These are phyloP conservation scores for Scheffersomyces ergatensis DNA, from an alignment of 805 yeast genomes.

Conservation along the genomic window DNA sequence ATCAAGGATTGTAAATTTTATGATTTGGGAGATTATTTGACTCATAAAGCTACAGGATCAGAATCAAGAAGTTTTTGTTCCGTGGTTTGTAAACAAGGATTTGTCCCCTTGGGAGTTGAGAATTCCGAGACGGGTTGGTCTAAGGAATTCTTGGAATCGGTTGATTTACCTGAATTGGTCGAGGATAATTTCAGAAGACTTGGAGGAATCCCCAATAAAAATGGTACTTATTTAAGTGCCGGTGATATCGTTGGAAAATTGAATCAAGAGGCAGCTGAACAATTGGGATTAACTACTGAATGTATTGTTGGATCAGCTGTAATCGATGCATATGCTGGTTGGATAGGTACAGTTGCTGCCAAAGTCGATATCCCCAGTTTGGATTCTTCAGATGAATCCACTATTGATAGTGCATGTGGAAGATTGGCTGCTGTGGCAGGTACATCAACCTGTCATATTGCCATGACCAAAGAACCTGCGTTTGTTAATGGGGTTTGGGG, in stretches of 20 bases:
- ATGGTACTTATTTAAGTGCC: slow-evolving; percentile 76
- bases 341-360: slow-evolving; percentile 98
- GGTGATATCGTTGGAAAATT: slow-evolving; percentile 87
- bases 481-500: slow-evolving; percentile 99
- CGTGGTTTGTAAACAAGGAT: slow-evolving; percentile 93
- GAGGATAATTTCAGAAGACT: slow-evolving; percentile 73
- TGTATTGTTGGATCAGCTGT: slow-evolving; percentile 94
- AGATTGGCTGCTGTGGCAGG: slow-evolving; percentile 98
- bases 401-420: slow-evolving; percentile 65
- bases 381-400: slow-evolving; percentile 39
- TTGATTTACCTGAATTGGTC: slow-evolving; percentile 75
- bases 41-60: slow-evolving; percentile 84
- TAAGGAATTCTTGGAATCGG: slow-evolving; percentile 61
- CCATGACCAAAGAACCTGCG: slow-evolving; percentile 76
- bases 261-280: slow-evolving; percentile 64
- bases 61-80: slow-evolving; percentile 90
- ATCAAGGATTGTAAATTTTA: slow-evolving; percentile 72
- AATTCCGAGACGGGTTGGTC: slow-evolving; percentile 89
- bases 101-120: slow-evolving; percentile 89
- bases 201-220: slow-evolving; percentile 78
- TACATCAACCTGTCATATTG: slow-evolving; percentile 95
- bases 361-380: slow-evolving; percentile 61
- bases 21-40: slow-evolving; percentile 88
- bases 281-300: slow-evolving; percentile 74
- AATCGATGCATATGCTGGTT: slow-evolving; percentile 97